Evolutionary conservation across 495 filamentous ascomycete genomes (phyloP), one percentile per base, ranked within the genome.

Genomic region (Podospora didyma): DNA sequence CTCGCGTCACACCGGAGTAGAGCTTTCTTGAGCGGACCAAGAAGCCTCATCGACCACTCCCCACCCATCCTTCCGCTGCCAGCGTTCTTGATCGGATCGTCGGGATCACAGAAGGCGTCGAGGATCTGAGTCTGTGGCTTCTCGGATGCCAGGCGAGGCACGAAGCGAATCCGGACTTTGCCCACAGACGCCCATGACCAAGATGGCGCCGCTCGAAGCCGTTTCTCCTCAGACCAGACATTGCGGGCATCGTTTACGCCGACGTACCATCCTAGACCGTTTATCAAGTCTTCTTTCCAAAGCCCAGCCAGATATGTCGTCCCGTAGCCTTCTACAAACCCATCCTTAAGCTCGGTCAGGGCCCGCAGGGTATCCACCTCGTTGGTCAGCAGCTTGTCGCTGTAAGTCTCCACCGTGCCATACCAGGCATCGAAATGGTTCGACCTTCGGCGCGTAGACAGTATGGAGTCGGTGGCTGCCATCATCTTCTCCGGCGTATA

Each of bases 181-280:
- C 56, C 57, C 3, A 62, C 60, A 1, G 63, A 65, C 14, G 57
- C 56, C 63, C 63, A 65, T n/a, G 60, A 54, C 63, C 63, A 65
- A 9, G 59, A 57, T 0, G 60, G 63, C 7, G 63, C 45, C 14
- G 42, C 20, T 7, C 39, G 12, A 14, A 45, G 26, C 28, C 52
- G 12, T 12, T 22, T 34, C 2, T 37, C 54, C 12, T 22, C 21
- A 9, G 17, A 9, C 22, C 34, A 10, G 16, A 26, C 39, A 11
- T 31, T n/a, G 9, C 56, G 51, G 5, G n/a, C 12, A 28, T 62
- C 60, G 46, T 62, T 65, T 28, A 51, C 28, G 6, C 56, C 53
- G 7, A 65, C 57, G 17, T 62, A 65, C 63, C 63, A 65, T 17
- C 31, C 20, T 49, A 65, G 52, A 5, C 57, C 63, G 1, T 14